Evolutionary conservation across 495 filamentous ascomycete genomes (phyloP).

Genomic region (Neurospora sp.): DNA sequence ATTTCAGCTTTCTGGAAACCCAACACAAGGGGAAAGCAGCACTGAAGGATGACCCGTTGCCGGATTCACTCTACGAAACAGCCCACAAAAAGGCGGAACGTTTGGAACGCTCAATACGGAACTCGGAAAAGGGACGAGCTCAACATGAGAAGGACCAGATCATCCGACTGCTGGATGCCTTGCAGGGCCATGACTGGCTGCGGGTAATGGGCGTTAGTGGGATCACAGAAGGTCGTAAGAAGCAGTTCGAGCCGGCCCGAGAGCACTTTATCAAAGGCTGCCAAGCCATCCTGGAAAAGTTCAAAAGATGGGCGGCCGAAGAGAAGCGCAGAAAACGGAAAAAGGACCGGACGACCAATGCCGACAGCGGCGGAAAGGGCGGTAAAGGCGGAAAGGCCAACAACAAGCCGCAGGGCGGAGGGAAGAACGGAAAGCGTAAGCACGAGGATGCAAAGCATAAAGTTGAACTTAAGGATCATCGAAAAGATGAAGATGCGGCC

Average conservation of each 20-base stretch:
- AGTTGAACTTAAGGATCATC: constrained; percentile 13
- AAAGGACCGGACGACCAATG: constrained; percentile 48
- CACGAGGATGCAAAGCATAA: constrained; percentile 16
- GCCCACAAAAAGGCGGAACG: constrained; percentile 70
- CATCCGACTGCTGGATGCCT: constrained; percentile 72
- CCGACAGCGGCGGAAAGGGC: constrained; percentile 33
- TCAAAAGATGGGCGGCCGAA: constrained; percentile 76
- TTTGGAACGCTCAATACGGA: constrained; percentile 86
- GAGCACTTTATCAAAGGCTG: constrained; percentile 75
- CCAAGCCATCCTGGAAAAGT: constrained; percentile 71
- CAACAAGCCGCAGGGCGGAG: constrained; percentile 11
- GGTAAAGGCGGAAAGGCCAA: constrained; percentile 19
- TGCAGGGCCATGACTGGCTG: constrained; percentile 89
- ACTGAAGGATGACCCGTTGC: constrained; percentile 52
- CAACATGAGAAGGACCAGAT: constrained; percentile 88
- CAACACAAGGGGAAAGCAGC: constrained; percentile 23
- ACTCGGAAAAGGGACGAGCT: constrained; percentile 83
- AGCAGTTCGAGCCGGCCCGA: constrained; percentile 76
- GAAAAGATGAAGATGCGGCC: constrained; percentile 17
- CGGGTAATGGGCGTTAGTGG: constrained; percentile 86
- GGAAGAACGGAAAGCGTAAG: constrained; percentile 16
- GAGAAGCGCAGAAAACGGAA: constrained; percentile 70
- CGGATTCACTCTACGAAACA: constrained; percentile 55
- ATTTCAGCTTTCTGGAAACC: constrained; percentile 43
- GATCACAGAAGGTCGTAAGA: constrained; percentile 71